Conservation (phyloP, 2,329 filamentous ascomycete genomes). For the Fusarium lateritium region DNA sequence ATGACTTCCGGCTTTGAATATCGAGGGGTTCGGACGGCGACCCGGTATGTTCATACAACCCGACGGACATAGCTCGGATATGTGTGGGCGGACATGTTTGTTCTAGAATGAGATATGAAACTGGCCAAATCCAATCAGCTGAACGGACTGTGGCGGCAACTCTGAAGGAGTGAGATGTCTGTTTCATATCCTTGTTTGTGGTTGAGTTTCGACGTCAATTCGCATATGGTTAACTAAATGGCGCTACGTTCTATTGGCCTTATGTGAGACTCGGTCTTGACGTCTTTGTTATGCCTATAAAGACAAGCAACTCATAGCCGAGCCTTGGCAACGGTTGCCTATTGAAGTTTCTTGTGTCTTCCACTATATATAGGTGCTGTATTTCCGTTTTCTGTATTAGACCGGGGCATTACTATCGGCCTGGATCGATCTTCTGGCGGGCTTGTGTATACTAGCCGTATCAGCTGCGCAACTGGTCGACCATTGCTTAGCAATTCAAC, state of each 20-base stretch:
- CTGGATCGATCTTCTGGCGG: neutral
- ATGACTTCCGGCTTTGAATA: slow-evolving; percentile 12
- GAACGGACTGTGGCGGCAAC: slow-evolving; percentile 16
- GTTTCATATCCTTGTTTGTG: slow-evolving; percentile 26
- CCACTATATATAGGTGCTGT: too few relatives aligned
- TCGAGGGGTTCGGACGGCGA: neutral
- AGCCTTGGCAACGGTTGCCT: too few relatives aligned
- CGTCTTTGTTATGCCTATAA: too few relatives aligned
- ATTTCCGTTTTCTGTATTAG: too few relatives aligned
- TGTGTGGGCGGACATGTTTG: slow-evolving; percentile 1
- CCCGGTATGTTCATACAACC: slow-evolving; percentile 7
- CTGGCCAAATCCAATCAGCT: slow-evolving; percentile 25
- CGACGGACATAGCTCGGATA: slow-evolving; percentile 33
- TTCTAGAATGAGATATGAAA: slow-evolving; percentile 26
- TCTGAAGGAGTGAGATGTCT: slow-evolving; percentile 8
- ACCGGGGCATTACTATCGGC: neutral
- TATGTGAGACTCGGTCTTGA: too few relatives aligned
- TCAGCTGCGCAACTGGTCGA: slow-evolving; percentile 1
- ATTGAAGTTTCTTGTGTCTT: too few relatives aligned
- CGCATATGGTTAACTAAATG: too few relatives aligned
- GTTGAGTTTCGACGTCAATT: neutral
- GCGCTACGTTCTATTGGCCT: too few relatives aligned
- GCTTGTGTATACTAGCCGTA: slow-evolving; percentile 5
- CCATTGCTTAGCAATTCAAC: slow-evolving; percentile 23
- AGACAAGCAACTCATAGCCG: too few relatives aligned